Percentiles rank a stretch among this genome's conserved stretches.
Conservation (phyloP, 371 early-diverging fungal species). For the Mortierella polycephala region DNA sequence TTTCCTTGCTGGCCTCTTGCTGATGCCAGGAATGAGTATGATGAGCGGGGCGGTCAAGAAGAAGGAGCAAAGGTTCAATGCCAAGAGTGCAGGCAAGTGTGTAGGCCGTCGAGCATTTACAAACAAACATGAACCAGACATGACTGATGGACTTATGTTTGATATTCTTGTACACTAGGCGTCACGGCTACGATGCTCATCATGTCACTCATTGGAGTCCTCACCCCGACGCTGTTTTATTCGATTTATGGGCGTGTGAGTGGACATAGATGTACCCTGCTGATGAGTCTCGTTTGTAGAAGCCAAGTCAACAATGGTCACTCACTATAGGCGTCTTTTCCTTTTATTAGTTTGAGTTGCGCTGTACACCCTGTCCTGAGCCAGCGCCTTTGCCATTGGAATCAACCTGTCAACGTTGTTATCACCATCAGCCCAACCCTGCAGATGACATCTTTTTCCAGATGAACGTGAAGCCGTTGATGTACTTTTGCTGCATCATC, state of each 20-base stretch:
- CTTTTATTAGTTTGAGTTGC: constrained; percentile 64
- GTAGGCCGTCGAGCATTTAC: no score
- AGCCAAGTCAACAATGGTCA: no score
- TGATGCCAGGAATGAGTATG: constrained; percentile 96
- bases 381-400: constrained; percentile 32
- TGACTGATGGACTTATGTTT: neutral
- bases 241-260: constrained; percentile 86
- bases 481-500: constrained; percentile 89
- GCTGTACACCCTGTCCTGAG: constrained; percentile 66
- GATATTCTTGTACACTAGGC: constrained; percentile 51
- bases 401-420: constrained; percentile 69
- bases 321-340: neutral
- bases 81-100: constrained; percentile 84
- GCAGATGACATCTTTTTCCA: constrained; percentile 85
- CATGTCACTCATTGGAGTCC: constrained; percentile 91
- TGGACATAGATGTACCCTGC: neutral
- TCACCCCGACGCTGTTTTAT: constrained; percentile 95
- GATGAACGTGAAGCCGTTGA: constrained; percentile 83
- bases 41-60: constrained; percentile 89
- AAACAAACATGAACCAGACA: neutral
- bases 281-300: neutral
- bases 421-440: constrained; percentile 76
- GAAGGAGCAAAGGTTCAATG: constrained; percentile 94
- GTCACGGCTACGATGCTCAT: constrained; percentile 96
- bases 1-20: constrained; percentile 86